These are phyloP conservation scores for Alternaria tenuissima DNA, from an alignment of 2,329 filamentous ascomycete species.

Conservation along the genomic window DNA sequence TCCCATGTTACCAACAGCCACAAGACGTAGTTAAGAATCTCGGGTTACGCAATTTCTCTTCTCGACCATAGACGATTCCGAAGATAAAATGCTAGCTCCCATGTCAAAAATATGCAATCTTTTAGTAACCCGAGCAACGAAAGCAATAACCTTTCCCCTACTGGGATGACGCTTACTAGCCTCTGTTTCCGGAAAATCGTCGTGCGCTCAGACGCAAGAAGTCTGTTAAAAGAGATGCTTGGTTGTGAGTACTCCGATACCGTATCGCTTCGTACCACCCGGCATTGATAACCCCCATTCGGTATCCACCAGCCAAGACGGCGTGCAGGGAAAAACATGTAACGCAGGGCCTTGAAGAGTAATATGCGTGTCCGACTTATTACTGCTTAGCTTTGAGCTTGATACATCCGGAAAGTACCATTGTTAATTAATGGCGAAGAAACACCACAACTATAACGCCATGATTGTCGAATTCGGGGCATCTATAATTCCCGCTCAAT, in stretches of 20 bases:
- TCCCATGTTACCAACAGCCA: not conserved
- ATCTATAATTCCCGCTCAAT: not conserved
- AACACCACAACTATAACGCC: not conserved
- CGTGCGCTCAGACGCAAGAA: not conserved
- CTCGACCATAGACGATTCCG: conserved; percentile 17
- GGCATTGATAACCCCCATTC: conserved; percentile 25
- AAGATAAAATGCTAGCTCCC: conserved; percentile 8
- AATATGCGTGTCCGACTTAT: not conserved
- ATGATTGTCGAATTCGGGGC: not conserved
- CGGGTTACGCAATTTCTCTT: conserved; percentile 4
- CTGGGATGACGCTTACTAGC: conserved; percentile 1
- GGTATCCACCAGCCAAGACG: conserved; percentile 18
- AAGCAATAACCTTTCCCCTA: not conserved
- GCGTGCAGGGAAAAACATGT: conserved; percentile 6
- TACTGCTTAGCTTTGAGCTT: not conserved
- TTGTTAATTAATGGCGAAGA: not conserved
- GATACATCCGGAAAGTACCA: not conserved
- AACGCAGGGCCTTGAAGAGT: not conserved
- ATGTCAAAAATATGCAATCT: conserved; percentile 12
- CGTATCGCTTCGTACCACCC: conserved; percentile 15
- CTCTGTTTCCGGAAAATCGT: conserved; percentile 15
- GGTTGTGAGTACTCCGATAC: conserved; percentile 15
- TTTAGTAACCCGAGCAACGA: conserved; percentile 9
- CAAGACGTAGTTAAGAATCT: not conserved
- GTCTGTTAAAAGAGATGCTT: conserved; percentile 1